Conservation (phyloP, 1,284 basidiomycete genomes). For the Sparassis latifolia region DNA sequence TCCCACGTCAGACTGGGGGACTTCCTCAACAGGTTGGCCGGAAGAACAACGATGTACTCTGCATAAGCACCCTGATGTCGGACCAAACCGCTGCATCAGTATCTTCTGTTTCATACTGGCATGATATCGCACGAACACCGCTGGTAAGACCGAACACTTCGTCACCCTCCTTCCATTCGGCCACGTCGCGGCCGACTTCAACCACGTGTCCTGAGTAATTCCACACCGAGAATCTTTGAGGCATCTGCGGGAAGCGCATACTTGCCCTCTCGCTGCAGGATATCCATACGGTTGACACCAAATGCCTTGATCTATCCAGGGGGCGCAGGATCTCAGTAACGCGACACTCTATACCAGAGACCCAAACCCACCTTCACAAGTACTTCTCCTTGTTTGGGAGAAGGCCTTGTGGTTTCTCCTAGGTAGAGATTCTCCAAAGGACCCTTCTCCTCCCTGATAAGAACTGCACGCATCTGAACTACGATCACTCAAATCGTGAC, state of each 20-base stretch:
- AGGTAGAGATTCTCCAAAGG: slow-evolving; percentile 77
- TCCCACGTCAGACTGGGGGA: slow-evolving; percentile 73
- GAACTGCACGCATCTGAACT: slow-evolving; percentile 69
- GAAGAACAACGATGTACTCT: slow-evolving; percentile 73
- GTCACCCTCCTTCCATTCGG: slow-evolving; percentile 67
- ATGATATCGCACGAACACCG: slow-evolving; percentile 38
- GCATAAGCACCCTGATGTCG: slow-evolving; percentile 79
- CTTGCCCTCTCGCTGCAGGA: slow-evolving; percentile 67
- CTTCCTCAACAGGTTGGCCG: slow-evolving; percentile 72
- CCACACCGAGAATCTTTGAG: slow-evolving; percentile 81
- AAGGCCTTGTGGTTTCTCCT: slow-evolving; percentile 64
- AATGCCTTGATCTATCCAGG: slow-evolving; percentile 63
- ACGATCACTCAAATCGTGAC: background rate
- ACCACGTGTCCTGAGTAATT: slow-evolving; percentile 79
- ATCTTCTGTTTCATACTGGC: too few relatives aligned
- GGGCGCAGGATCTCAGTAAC: slow-evolving; percentile 2
- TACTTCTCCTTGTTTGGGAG: slow-evolving; percentile 52
- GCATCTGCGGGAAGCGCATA: slow-evolving; percentile 80
- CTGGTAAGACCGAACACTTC: slow-evolving; percentile 82
- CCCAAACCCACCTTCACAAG: slow-evolving; percentile 59
- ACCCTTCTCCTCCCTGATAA: slow-evolving; percentile 78
- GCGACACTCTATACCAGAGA: background rate
- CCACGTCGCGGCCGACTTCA: slow-evolving; percentile 48
- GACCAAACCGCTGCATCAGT: too few relatives aligned
- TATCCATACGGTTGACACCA: slow-evolving; percentile 87